Evolutionary conservation across 2,329 filamentous ascomycete species (phyloP).

Genomic region (Bipolaris oryzae): DNA sequence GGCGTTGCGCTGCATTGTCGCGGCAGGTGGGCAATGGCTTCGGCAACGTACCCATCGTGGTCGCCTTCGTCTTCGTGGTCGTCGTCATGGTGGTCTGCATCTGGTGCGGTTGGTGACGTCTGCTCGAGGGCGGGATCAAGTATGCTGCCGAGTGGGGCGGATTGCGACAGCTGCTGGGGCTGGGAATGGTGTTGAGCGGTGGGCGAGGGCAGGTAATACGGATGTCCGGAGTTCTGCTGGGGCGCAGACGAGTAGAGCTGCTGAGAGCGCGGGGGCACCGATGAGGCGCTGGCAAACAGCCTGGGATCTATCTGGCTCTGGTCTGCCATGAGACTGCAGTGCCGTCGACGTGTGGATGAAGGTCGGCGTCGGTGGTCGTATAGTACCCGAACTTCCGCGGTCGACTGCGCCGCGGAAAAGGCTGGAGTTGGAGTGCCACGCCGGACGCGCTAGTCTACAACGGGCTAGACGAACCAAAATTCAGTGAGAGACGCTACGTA

Average conservation of each 20-base stretch:
- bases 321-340: slow-evolving; percentile 32
- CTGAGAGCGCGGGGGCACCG: slow-evolving; percentile 33
- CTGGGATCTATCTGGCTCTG: slow-evolving; percentile 38
- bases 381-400: slow-evolving; percentile 16
- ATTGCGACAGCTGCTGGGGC: slow-evolving; percentile 19
- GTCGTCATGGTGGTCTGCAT: slow-evolving; percentile 35
- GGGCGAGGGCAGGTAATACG: slow-evolving; percentile 43
- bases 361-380: slow-evolving; percentile 31
- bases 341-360: slow-evolving; percentile 6
- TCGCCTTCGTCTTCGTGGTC: slow-evolving; percentile 39
- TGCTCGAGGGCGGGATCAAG: slow-evolving; percentile 44
- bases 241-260: slow-evolving; percentile 34
- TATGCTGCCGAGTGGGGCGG: slow-evolving; percentile 25
- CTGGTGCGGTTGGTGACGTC: slow-evolving; percentile 33
- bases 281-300: slow-evolving; percentile 31
- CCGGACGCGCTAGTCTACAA: neutral
- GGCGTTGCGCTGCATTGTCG: neutral
- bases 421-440: slow-evolving; percentile 1
- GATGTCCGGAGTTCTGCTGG: slow-evolving; percentile 31
- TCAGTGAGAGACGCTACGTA: neutral
- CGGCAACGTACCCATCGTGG: slow-evolving; percentile 34
- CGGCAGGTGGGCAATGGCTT: neutral
- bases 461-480: neutral
- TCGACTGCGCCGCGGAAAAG: slow-evolving; percentile 7
- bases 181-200: slow-evolving; percentile 26